phyloP scores from a whole-genome alignment of 73 alveolate genomes.

The Uronychia setigera region DNA sequence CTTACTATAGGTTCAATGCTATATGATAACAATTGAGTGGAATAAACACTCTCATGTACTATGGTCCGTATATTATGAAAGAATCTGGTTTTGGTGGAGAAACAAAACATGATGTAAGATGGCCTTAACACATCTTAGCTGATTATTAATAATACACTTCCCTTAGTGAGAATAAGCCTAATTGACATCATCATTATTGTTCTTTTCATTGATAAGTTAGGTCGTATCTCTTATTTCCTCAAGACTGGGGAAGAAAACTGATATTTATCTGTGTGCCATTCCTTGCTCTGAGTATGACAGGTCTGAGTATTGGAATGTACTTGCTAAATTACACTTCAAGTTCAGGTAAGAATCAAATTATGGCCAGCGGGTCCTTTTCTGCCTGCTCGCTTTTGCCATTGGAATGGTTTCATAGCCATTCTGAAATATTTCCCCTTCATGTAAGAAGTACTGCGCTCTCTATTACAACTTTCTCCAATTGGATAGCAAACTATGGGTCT shows the following conservation, averaged over 20 bases:
- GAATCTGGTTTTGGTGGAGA: constrained; percentile 37
- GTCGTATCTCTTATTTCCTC: too few species aligned
- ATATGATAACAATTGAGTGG: constrained; percentile 40
- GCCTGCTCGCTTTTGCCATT: constrained; percentile 30
- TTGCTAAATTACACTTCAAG: constrained; percentile 2
- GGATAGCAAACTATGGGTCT: constrained; percentile 45
- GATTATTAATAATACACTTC: constrained; percentile 12
- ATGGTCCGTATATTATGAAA: constrained; percentile 42
- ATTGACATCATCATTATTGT: constrained; percentile 31
- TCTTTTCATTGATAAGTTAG: constrained; percentile 17
- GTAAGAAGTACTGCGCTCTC: not conserved
- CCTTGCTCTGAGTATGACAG: constrained; percentile 14
- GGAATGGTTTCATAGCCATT: constrained; percentile 31
- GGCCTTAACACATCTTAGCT: not conserved
- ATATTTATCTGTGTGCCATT: constrained; percentile 35
- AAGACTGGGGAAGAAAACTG: constrained; percentile 36
- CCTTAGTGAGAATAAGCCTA: constrained; percentile 33
- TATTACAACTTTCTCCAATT: constrained; percentile 36
- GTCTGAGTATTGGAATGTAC: constrained; percentile 16
- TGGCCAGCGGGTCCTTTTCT: constrained; percentile 25
- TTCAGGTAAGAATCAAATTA: constrained; percentile 30
- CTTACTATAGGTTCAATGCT: too few species aligned
- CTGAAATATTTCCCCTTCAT: constrained; percentile 59
- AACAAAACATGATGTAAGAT: not conserved
- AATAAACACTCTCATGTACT: constrained; percentile 54